Percentiles rank a stretch among this genome's conserved stretches.
These are phyloP conservation scores for Penicillium ucsense DNA, from an alignment of 495 filamentous ascomycete genomes.

Conservation along the genomic window DNA sequence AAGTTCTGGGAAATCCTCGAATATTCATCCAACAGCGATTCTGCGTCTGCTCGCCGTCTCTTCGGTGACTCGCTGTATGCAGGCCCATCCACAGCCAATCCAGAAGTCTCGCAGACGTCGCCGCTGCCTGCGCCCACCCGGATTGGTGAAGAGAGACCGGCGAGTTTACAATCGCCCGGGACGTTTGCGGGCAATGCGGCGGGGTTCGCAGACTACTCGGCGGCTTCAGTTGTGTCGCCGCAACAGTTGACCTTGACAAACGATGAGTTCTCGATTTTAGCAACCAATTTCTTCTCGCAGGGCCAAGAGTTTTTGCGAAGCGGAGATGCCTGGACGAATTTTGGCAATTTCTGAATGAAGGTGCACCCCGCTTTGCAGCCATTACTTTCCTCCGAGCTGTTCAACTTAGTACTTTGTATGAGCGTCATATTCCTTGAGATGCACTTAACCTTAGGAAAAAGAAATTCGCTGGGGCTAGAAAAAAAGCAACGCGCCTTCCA, in stretches of 20 bases:
- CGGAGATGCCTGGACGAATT: conserved; percentile 28
- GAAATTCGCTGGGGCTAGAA: too few relatives aligned
- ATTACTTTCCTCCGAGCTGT: too few relatives aligned
- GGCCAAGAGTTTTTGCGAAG: conserved; percentile 34
- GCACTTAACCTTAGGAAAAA: too few relatives aligned
- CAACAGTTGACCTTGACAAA: conserved; percentile 25
- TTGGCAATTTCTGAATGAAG: conserved; percentile 25
- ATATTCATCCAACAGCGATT: conserved; percentile 37
- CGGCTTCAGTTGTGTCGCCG: conserved; percentile 13
- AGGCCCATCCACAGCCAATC: conserved; percentile 11
- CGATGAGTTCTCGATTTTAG: conserved; percentile 40
- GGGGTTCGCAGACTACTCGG: conserved; percentile 12
- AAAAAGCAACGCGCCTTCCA: too few relatives aligned
- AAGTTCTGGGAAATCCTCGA: conserved; percentile 43
- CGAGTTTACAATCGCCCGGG: conserved; percentile 4
- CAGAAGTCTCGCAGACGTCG: conserved; percentile 37
- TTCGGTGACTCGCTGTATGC: conserved; percentile 34
- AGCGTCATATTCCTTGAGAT: too few relatives aligned
- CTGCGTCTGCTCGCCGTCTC: conserved; percentile 27
- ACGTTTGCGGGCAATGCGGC: conserved; percentile 10
- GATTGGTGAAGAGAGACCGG: conserved; percentile 15
- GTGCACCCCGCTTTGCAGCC: too few relatives aligned
- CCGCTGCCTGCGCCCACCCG: conserved; percentile 37
- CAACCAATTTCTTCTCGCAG: conserved; percentile 40
- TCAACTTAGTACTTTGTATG: too few relatives aligned